Evolutionary conservation across 371 early-diverging fungal genomes (phyloP).

Genomic region (Phascolomyces articulosus): DNA sequence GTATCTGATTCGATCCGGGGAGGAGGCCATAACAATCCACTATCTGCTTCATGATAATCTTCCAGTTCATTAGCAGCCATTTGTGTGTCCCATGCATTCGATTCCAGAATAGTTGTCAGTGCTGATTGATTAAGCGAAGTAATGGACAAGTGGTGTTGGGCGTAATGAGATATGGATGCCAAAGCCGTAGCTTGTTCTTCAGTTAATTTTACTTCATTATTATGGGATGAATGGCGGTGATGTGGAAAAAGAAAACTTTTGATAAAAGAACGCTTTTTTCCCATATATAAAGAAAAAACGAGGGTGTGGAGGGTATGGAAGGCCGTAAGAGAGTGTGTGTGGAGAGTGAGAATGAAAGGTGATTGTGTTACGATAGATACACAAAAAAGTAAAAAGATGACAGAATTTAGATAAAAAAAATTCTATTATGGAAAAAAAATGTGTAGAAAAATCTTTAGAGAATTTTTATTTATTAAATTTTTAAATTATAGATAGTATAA

Average conservation of each 20-base stretch:
- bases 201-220: neutral
- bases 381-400: too few species aligned
- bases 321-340: too few species aligned
- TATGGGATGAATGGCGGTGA: neutral
- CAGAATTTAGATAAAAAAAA: too few species aligned
- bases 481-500: neutral
- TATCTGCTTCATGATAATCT: constrained; percentile 39
- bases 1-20: neutral
- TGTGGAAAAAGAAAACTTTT: constrained; percentile 1
- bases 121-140: constrained; percentile 13
- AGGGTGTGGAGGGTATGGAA: too few species aligned
- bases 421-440: too few species aligned
- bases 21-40: constrained; percentile 22
- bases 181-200: neutral
- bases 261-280: neutral
- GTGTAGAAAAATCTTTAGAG: too few species aligned
- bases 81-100: constrained; percentile 29
- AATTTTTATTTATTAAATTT: too few species aligned
- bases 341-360: too few species aligned
- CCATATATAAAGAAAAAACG: neutral
- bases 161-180: constrained; percentile 20
- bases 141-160: constrained; percentile 19
- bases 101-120: constrained; percentile 15
- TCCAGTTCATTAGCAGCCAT: constrained; percentile 22
- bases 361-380: too few species aligned